A percentile compares a stretch with the other conserved stretches of the same genome.
phyloP scores from a whole-genome alignment of 257 asterid species.

The Mitragyna speciosa region DNA sequence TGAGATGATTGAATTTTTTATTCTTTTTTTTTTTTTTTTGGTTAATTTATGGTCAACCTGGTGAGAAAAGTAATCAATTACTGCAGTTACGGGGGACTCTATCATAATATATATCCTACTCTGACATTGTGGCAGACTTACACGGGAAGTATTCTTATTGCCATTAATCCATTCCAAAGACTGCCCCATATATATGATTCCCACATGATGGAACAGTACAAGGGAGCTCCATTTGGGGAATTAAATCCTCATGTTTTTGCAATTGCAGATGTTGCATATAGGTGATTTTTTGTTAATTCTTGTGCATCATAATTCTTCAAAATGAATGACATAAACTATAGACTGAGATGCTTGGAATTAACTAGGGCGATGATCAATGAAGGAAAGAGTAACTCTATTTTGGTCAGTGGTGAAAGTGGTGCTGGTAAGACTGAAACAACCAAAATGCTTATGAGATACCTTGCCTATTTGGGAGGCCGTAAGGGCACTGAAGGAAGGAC shows the following conservation, averaged over 20 bases:
- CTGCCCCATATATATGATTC: slow-evolving; percentile 86
- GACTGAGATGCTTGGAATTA: slow-evolving; percentile 39
- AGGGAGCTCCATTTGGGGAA: slow-evolving; percentile 91
- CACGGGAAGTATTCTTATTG: slow-evolving; percentile 97
- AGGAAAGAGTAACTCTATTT: slow-evolving; percentile 86
- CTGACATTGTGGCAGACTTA: slow-evolving; percentile 70
- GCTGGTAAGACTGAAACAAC: slow-evolving; percentile 99
- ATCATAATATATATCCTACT: slow-evolving; percentile 31
- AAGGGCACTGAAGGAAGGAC: slow-evolving; percentile 94
- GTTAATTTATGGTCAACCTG: slow-evolving; percentile 15
- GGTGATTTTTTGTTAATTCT: slow-evolving; percentile 46
- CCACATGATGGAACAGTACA: slow-evolving; percentile 94
- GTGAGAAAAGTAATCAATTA: slow-evolving; percentile 25
- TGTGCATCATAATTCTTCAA: slow-evolving; percentile 14
- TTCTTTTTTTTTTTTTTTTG: slow-evolving; percentile 10
- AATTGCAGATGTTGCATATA: slow-evolving; percentile 86
- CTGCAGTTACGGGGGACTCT: slow-evolving; percentile 22
- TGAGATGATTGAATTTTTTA: slow-evolving; percentile 40
- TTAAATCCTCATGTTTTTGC: slow-evolving; percentile 97
- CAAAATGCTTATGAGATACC: slow-evolving; percentile 97
- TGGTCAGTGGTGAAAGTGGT: slow-evolving; percentile 99
- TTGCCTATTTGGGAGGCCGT: slow-evolving; percentile 95
- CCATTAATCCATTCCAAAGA: slow-evolving; percentile 97
- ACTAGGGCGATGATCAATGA: slow-evolving; percentile 81
- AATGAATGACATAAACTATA: slow-evolving; percentile 20